These are phyloP conservation scores for Neonectria magnoliae DNA, from an alignment of 2,329 filamentous ascomycete species.

Conservation along the genomic window DNA sequence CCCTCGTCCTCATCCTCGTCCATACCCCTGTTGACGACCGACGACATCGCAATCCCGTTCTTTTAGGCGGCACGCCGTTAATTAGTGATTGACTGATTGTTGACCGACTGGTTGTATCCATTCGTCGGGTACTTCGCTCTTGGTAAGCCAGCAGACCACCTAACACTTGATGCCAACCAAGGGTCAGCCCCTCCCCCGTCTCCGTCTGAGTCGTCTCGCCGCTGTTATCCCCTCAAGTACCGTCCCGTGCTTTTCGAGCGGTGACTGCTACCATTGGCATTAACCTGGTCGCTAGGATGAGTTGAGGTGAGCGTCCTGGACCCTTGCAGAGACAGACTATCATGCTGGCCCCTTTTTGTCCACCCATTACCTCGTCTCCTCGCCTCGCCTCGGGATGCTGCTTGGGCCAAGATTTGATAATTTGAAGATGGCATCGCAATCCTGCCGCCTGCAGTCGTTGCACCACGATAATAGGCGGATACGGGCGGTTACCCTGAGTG, in stretches of 20 bases:
- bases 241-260: background rate
- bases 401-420: conserved; percentile 17
- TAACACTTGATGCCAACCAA: background rate
- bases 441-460: conserved; percentile 1
- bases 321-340: conserved; percentile 35
- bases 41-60: conserved; percentile 6
- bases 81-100: background rate
- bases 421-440: conserved; percentile 10
- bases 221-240: conserved; percentile 2
- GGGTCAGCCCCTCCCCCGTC: conserved; percentile 8
- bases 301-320: conserved; percentile 22
- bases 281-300: conserved; percentile 17
- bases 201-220: conserved; percentile 11
- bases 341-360: conserved; percentile 32
- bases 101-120: background rate
- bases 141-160: background rate
- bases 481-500: conserved; percentile 18
- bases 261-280: background rate
- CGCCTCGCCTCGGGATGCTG: conserved; percentile 3
- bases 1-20: background rate
- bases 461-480: conserved; percentile 17
- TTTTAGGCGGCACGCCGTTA: conserved; percentile 18
- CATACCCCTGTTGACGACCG: background rate
- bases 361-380: conserved; percentile 28
- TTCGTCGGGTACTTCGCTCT: background rate